These are phyloP conservation scores for Rhodosporidiobolus odoratus DNA, from an alignment of 768 basidiomycete genomes.

Conservation along the genomic window DNA sequence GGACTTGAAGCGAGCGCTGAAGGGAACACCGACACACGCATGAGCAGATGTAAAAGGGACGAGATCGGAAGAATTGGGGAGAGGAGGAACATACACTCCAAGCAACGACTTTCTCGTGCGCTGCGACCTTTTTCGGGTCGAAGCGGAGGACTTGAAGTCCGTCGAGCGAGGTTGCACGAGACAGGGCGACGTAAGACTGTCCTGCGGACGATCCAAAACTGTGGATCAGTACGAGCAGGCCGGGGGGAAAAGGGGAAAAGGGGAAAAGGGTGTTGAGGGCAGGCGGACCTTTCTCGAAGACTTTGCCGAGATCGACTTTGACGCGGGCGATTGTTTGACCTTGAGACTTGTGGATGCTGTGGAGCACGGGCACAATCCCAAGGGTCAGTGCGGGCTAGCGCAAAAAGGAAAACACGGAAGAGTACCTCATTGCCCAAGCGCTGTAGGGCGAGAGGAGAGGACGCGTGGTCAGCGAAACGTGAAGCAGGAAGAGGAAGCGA, in stretches of 20 bases:
- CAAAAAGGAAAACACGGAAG: background rate
- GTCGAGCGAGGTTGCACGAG: slow-evolving; percentile 76
- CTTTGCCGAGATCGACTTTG: slow-evolving; percentile 83
- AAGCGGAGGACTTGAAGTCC: slow-evolving; percentile 82
- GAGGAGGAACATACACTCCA: slow-evolving; percentile 31
- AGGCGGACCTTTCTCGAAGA: slow-evolving; percentile 61
- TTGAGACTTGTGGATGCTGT: slow-evolving; percentile 84
- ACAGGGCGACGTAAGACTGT: slow-evolving; percentile 48
- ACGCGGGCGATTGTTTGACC: slow-evolving; percentile 93
- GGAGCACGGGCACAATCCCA: slow-evolving; percentile 23
- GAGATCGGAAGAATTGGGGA: background rate
- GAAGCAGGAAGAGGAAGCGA: background rate
- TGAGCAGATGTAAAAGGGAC: no score
- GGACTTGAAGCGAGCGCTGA: slow-evolving; percentile 13
- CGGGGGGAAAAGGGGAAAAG: background rate
- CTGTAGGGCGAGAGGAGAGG: background rate
- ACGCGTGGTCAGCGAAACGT: background rate
- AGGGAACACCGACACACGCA: background rate
- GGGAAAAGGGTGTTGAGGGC: no score
- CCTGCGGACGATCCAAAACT: slow-evolving; percentile 2
- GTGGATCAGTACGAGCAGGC: background rate
- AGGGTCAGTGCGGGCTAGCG: slow-evolving; percentile 50
- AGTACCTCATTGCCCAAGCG: slow-evolving; percentile 39
- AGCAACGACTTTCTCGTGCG: slow-evolving; percentile 32
- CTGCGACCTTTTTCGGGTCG: slow-evolving; percentile 60